Evolutionary conservation across 768 basidiomycete genomes (phyloP), one percentile per base, ranked within the genome.

Genomic region (Podaxis rugospora): DNA sequence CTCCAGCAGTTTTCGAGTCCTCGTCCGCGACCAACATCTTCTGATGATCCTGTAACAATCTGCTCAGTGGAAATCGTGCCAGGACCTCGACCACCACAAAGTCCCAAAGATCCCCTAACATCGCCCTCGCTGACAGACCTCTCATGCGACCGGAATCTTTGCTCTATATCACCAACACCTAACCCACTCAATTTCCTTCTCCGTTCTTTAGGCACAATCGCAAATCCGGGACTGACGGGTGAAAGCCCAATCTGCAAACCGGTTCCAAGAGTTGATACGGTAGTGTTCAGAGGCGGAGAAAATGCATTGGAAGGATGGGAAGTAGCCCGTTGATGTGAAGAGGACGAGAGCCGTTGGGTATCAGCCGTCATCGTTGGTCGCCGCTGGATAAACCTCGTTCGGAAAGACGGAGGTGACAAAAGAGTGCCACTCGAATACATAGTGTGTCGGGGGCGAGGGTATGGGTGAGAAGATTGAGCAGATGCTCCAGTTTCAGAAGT

Each of bases 171-270:
- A 25, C 65, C 67, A 23, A 55, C 55, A 1, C 69, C 74, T 18
- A 75, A 53, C 36, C 75, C 77, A 64, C 77, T 82, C 10, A 71
- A 59, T 61, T 78, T 72, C 64, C 83, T 71, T 63, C 81, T 73
- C 65, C 84, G 72, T 64, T 83, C 80, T 51, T 74, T 70, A 21
- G 87, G 87, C 55, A 84, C 76, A 50, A 89, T 79, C n/a, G 80
- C 77, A 65, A 91, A 92, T n/a, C 90, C 90, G 35, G 90, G 90
- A 66, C 87, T 89, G 57, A 87, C 74, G 14, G 90, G 87, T 25
- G 88, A 89, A 42, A 92, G 67, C 4, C 90, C 90, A 64, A 92
- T 90, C 65, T 87, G 85, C 73, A 92, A 85, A 5, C 88, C 90
- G 3, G 75, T 65, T 13, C 80, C 77, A 18, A 82, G 64, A 9